A percentile compares a stretch with the other conserved stretches of the same genome.
Evolutionary conservation across 345 rosid genomes (phyloP).

Genomic region (Mallotus nudiflorus): DNA sequence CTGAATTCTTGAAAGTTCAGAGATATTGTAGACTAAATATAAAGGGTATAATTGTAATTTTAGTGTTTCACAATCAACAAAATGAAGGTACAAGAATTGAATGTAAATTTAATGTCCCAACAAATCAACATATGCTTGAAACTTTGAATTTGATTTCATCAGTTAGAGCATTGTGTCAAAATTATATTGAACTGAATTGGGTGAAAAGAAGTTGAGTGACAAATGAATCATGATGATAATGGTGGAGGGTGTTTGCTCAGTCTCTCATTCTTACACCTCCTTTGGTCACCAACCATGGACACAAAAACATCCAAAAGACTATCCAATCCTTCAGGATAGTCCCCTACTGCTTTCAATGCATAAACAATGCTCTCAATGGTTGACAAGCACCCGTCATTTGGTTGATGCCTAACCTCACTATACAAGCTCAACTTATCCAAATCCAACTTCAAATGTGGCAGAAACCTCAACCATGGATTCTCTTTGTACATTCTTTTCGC

Average conservation of each 20-base stretch:
- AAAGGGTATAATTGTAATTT: neutral
- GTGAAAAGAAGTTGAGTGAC: too few species aligned
- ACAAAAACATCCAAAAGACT: slow-evolving; percentile 67
- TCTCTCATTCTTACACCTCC: slow-evolving; percentile 63
- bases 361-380: slow-evolving; percentile 81
- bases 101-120: too few species aligned
- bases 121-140: too few species aligned
- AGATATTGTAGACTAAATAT: neutral
- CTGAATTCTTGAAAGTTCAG: neutral
- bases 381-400: slow-evolving; percentile 72
- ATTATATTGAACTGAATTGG: neutral
- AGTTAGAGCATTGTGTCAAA: neutral
- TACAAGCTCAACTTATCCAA: slow-evolving; percentile 60
- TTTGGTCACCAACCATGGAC: slow-evolving; percentile 79
- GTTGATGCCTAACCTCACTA: slow-evolving; percentile 70
- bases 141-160: too few species aligned
- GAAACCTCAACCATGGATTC: slow-evolving; percentile 82
- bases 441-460: slow-evolving; percentile 76
- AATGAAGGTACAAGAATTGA: too few species aligned
- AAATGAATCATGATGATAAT: slow-evolving; percentile 1
- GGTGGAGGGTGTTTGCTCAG: slow-evolving; percentile 24
- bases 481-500: slow-evolving; percentile 75
- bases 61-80: too few species aligned
- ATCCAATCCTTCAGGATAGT: slow-evolving; percentile 48
- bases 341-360: slow-evolving; percentile 60